Evolutionary conservation across 495 filamentous ascomycete genomes (phyloP).

Genomic region (Mycothermus thermophilus): DNA sequence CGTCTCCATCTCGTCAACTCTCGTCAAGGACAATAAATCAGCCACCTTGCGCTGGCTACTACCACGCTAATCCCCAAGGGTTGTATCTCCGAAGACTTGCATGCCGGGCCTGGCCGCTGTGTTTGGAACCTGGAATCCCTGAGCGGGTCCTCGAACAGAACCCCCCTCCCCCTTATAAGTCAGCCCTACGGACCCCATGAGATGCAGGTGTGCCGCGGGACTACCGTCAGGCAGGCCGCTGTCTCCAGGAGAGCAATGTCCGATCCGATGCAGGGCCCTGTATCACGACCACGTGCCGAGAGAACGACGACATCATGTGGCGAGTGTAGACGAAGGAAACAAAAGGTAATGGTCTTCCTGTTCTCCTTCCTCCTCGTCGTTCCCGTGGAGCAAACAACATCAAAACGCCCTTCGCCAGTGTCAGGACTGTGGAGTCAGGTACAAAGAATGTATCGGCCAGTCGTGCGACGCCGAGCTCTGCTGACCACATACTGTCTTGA

Average conservation of each 20-base stretch:
- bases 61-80: constrained; percentile 19
- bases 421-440: neutral
- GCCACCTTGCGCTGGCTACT: constrained; percentile 5
- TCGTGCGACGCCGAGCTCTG: too few relatives aligned
- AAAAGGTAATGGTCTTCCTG: constrained; percentile 18
- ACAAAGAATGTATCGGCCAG: neutral
- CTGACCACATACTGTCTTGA: neutral
- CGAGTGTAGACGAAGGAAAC: constrained; percentile 28
- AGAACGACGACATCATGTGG: constrained; percentile 26
- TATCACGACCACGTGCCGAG: constrained; percentile 20
- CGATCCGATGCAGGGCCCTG: constrained; percentile 18
- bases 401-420: too few relatives aligned
- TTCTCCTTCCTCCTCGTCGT: too few relatives aligned
- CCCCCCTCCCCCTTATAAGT: constrained; percentile 19
- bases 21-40: neutral
- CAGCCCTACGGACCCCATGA: constrained; percentile 17
- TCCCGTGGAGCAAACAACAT: too few relatives aligned
- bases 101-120: constrained; percentile 12
- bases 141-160: constrained; percentile 6
- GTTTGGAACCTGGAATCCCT: too few relatives aligned
- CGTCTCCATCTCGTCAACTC: too few relatives aligned
- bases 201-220: too few relatives aligned
- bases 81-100: constrained; percentile 18
- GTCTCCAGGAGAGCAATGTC: constrained; percentile 23
- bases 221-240: too few relatives aligned